phyloP scores from a whole-genome alignment of 805 yeast species.

The Lipomyces sp. region DNA sequence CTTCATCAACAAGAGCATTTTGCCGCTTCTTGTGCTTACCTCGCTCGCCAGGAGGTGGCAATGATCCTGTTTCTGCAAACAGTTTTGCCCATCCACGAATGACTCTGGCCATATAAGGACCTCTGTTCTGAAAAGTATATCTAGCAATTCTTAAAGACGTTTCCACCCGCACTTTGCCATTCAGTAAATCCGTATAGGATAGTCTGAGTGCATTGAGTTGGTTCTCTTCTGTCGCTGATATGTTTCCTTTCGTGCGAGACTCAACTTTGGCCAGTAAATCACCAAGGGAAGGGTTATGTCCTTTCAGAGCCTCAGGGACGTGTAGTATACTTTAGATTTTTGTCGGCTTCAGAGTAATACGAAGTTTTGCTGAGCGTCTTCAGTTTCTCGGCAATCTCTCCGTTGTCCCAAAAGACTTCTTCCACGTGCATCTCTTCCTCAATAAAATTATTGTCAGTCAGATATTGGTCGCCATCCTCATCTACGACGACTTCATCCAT shows the following conservation, averaged over 20 bases:
- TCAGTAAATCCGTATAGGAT: not conserved
- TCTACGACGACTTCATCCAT: not conserved
- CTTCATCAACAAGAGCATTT: too few species aligned
- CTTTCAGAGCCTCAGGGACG: not conserved
- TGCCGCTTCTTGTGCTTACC: constrained; percentile 2
- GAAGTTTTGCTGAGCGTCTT: not conserved
- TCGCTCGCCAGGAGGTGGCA: not conserved
- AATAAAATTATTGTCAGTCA: not conserved
- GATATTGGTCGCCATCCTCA: not conserved
- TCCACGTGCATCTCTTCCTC: not conserved
- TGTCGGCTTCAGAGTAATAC: not conserved
- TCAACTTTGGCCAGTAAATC: not conserved
- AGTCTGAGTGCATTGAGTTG: not conserved
- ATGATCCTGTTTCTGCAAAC: not conserved
- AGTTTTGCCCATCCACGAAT: not conserved
- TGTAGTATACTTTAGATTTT: not conserved
- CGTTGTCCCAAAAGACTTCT: not conserved
- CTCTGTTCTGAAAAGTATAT: not conserved
- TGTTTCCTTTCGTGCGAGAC: not conserved
- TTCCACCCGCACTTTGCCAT: not conserved
- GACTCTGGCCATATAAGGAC: not conserved
- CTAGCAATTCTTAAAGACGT: constrained; percentile 1
- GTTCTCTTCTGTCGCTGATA: constrained; percentile 1
- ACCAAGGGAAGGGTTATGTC: not conserved
- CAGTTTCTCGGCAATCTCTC: not conserved